Evolutionary conservation across 805 yeast genomes (phyloP).

Genomic region (Starmerella lactis-condensi): DNA sequence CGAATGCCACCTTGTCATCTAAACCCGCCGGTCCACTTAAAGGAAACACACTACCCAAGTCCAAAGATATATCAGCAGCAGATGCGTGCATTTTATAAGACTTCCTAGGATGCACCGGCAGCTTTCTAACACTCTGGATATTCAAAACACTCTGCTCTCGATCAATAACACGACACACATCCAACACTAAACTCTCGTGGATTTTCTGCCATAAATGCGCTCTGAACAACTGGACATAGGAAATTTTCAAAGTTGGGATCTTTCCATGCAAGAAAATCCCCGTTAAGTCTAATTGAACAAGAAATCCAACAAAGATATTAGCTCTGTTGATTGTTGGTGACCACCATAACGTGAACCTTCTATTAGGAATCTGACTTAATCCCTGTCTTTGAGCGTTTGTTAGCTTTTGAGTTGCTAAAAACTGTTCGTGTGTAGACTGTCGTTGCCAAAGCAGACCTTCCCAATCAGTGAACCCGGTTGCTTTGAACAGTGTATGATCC

Average conservation of each 20-base stretch:
- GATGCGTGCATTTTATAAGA: slow-evolving; percentile 95
- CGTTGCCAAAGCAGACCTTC: slow-evolving; percentile 98
- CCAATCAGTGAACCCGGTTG: slow-evolving; percentile 96
- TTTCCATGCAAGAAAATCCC: slow-evolving; percentile 96
- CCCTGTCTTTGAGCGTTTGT: slow-evolving; percentile 98
- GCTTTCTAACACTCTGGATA: slow-evolving; percentile 72
- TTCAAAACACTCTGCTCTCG: slow-evolving; percentile 66
- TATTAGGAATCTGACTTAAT: slow-evolving; percentile 88
- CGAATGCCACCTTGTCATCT: slow-evolving; percentile 53
- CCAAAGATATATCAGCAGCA: slow-evolving; percentile 70
- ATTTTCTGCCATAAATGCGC: slow-evolving; percentile 99
- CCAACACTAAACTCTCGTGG: slow-evolving; percentile 87
- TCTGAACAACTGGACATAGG: slow-evolving; percentile 85
- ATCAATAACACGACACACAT: slow-evolving; percentile 80
- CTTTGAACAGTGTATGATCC: slow-evolving; percentile 87
- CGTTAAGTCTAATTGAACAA: slow-evolving; percentile 87
- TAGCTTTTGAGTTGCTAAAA: slow-evolving; percentile 79
- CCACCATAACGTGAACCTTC: slow-evolving; percentile 98
- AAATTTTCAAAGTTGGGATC: slow-evolving; percentile 89
- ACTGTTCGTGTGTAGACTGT: slow-evolving; percentile 92
- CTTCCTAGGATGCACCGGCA: slow-evolving; percentile 89
- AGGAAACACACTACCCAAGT: slow-evolving; percentile 38
- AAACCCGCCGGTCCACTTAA: slow-evolving; percentile 59
- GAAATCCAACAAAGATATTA: slow-evolving; percentile 90
- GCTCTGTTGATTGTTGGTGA: slow-evolving; percentile 97